Conservation (phyloP, 495 filamentous ascomycete species). For the Neurospora sp. region DNA sequence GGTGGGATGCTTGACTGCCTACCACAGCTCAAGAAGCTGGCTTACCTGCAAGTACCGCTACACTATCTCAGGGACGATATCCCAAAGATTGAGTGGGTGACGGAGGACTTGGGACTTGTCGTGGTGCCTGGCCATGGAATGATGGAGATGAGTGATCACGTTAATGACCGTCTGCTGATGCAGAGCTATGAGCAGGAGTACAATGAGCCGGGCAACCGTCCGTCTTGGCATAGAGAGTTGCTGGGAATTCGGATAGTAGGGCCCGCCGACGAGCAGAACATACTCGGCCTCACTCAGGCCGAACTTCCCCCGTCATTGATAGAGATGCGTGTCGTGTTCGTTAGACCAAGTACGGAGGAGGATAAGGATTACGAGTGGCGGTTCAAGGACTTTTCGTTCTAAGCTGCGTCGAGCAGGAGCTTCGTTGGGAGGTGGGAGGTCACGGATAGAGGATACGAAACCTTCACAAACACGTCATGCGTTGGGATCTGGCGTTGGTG, state of each 20-base stretch:
- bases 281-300: neutral
- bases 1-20: neutral
- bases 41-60: neutral
- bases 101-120: neutral
- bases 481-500: neutral
- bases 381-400: neutral
- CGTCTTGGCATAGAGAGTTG: neutral
- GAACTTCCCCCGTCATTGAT: neutral
- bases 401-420: too few relatives aligned
- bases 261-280: neutral
- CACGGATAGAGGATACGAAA: neutral
- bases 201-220: neutral
- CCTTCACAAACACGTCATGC: neutral
- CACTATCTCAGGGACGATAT: neutral
- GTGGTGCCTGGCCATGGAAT: too few relatives aligned
- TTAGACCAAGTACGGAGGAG: neutral
- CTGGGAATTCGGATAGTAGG: neutral
- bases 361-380: neutral
- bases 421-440: neutral
- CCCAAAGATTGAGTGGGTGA: neutral
- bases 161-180: too few relatives aligned
- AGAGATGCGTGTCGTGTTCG: neutral
- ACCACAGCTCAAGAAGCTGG: neutral
- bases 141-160: too few relatives aligned
- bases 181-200: neutral